phyloP scores from a whole-genome alignment of 345 rosid species.

The Gossypium stocksii region DNA sequence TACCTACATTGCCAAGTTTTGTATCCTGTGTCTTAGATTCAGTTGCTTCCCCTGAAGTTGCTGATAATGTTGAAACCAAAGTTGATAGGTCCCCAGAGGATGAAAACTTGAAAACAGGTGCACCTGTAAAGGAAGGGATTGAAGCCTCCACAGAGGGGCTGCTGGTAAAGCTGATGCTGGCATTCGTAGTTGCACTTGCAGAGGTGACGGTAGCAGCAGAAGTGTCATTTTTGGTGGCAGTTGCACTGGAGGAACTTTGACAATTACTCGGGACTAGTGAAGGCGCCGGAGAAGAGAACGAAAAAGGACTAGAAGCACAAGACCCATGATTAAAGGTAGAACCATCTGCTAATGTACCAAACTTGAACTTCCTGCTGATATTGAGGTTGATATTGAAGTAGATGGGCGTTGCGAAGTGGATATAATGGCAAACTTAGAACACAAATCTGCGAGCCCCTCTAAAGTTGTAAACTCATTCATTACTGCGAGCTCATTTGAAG shows the following conservation, averaged over 20 bases:
- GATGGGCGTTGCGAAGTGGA: neutral
- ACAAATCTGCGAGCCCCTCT: no score
- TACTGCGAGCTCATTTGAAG: no score
- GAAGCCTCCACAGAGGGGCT: constrained; percentile 27
- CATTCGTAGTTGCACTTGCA: neutral
- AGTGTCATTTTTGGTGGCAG: no score
- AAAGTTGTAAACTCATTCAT: no score
- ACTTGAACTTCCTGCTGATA: constrained; percentile 41
- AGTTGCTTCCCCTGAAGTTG: constrained; percentile 25
- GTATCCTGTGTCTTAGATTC: constrained; percentile 40
- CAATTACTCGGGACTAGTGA: constrained; percentile 26
- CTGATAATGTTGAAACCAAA: constrained; percentile 29
- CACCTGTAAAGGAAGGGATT: constrained; percentile 30
- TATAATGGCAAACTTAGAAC: no score
- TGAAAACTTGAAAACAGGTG: constrained; percentile 41
- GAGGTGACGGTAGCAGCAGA: constrained; percentile 19
- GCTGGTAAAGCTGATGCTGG: constrained; percentile 6
- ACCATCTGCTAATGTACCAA: constrained; percentile 27
- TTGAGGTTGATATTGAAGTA: constrained; percentile 30
- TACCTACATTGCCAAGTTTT: constrained; percentile 25
- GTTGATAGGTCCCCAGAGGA: constrained; percentile 34
- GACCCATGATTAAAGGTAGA: constrained; percentile 39
- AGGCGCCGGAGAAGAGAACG: constrained; percentile 25
- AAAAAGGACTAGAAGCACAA: constrained; percentile 30
- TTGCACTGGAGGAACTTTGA: constrained; percentile 32